These are phyloP conservation scores for Taphrina deformans DNA, from an alignment of 1,139 yeast genomes.

Conservation along the genomic window DNA sequence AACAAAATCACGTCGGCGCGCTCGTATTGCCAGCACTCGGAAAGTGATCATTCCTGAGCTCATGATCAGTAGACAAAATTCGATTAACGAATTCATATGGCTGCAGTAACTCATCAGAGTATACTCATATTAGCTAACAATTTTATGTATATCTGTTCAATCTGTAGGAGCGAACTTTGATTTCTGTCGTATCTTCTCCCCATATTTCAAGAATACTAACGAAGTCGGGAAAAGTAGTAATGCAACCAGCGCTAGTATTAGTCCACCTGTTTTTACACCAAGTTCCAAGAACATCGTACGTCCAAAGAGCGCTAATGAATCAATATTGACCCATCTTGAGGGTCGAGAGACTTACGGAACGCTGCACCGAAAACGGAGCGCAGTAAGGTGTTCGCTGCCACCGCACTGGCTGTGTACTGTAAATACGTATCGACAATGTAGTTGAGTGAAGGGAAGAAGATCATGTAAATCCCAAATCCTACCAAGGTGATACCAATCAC, in stretches of 20 bases:
- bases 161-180: conserved; percentile 18
- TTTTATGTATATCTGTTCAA: too few species aligned
- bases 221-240: conserved; percentile 14
- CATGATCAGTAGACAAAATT: background rate
- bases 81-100: too few species aligned
- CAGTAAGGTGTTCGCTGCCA: conserved; percentile 66
- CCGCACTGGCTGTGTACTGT: conserved; percentile 61
- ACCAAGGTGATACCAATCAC: conserved; percentile 29
- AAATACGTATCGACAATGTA: conserved; percentile 58
- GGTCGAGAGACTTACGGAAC: conserved; percentile 52
- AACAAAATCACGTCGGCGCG: background rate
- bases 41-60: background rate
- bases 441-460: conserved; percentile 50
- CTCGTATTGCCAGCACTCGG: background rate
- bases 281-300: conserved; percentile 15
- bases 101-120: too few species aligned
- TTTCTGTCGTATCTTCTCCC: conserved; percentile 19
- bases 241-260: conserved; percentile 9
- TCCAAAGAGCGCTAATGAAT: conserved; percentile 26
- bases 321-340: too few species aligned
- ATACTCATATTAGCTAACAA: too few species aligned
- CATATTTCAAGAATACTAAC: conserved; percentile 18
- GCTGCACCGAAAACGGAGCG: conserved; percentile 63
- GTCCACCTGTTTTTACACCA: conserved; percentile 10
- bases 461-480: conserved; percentile 31